Conservation (phyloP, 2,329 filamentous ascomycete genomes). For the Cylindrodendrum hubeiense region DNA sequence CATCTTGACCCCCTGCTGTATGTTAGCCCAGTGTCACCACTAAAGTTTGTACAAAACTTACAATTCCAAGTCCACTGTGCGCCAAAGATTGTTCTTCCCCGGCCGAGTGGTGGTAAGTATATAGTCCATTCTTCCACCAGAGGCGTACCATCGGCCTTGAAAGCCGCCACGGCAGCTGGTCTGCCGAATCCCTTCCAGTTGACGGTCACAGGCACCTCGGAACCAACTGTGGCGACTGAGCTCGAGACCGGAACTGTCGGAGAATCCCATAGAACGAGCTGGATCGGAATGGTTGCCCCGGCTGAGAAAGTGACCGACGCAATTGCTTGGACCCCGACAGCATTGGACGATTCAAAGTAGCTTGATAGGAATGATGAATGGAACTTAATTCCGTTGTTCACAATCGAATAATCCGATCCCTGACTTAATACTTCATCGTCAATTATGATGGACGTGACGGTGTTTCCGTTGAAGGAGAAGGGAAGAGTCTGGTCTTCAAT, state of each 20-base stretch:
- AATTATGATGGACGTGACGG: background rate
- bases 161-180: background rate
- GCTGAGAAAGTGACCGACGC: constrained; percentile 66
- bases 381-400: constrained; percentile 60
- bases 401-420: constrained; percentile 58
- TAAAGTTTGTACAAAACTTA: background rate
- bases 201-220: background rate
- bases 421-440: background rate
- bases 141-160: background rate
- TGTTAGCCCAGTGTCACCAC: background rate
- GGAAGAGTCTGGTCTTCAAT: background rate
- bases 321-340: constrained; percentile 61
- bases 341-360: constrained; percentile 55
- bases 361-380: constrained; percentile 58
- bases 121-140: background rate
- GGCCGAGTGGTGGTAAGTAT: background rate
- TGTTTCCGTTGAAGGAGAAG: background rate
- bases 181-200: background rate
- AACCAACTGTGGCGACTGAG: background rate
- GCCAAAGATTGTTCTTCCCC: background rate
- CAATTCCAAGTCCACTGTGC: background rate
- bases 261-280: constrained; percentile 65
- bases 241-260: constrained; percentile 45
- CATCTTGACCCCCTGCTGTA: background rate
- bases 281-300: constrained; percentile 59